Evolutionary conservation across 2,329 filamentous ascomycete genomes (phyloP), one percentile per base, ranked within the genome.

Genomic region (Gnomoniopsis smithogilvyi): DNA sequence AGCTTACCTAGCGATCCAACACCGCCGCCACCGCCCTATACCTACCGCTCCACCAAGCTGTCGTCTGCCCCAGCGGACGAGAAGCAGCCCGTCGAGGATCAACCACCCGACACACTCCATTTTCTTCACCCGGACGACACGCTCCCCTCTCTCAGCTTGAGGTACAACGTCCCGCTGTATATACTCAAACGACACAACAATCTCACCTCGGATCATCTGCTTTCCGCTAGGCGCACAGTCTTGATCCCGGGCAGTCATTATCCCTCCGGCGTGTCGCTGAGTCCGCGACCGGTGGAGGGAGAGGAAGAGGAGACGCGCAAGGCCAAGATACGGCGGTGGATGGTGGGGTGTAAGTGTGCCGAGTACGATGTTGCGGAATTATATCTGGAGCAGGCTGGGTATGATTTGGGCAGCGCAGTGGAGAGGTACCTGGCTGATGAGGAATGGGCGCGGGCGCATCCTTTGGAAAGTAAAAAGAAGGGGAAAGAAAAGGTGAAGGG

Each of bases 281-380:
- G 86, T 49, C 89, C 90, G 1, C 77, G 81, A 30, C 90, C 90
- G 0, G 66, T 90, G n/a, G 88, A 90, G 56, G 85, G 87, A 51
- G 89, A 91, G 68, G 88, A 89, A 49, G 90, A 92, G 67, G 87
- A 90, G 73, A 76, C 82, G 52, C 81, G 86, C 63, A 93, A 91
- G 73, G 80, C 76, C 19, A 87, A 87, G 68, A 80, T 94, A 36
- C 80, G 91, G 46, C 83, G 88, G 62, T 94, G 88, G 78, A 93
- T 93, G 90, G 85, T 91, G 2, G 80, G 81, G 1, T 91, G 87
- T 74, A 94, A 94, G 70, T 88, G 91, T 30, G 77, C 83, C 24
- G 88, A 93, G 77, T 93, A 87, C 74, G 88, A 92, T 68, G 78
- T 92, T 53, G 91, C 91, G 1, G 70, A 90, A 30, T 70, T 93